phyloP scores from a whole-genome alignment of 305 asterid genomes.

The Rubia tinctorum region DNA sequence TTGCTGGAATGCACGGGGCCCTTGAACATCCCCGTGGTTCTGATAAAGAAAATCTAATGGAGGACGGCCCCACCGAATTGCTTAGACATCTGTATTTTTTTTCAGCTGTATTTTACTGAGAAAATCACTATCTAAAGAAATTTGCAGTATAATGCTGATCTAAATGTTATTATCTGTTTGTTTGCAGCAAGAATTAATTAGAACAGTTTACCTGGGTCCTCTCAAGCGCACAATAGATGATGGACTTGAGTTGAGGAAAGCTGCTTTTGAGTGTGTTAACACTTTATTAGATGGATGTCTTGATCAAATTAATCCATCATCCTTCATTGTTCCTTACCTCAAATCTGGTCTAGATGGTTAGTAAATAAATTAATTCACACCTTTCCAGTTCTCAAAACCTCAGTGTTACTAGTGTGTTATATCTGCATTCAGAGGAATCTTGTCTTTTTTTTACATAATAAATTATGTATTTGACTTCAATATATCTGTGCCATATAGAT shows the following conservation, averaged over 20 bases:
- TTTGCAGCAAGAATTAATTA: constrained; percentile 94
- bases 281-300: constrained; percentile 94
- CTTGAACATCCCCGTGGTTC: background rate
- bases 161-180: background rate
- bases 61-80: background rate
- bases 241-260: constrained; percentile 99
- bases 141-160: background rate
- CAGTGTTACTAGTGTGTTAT: constrained; percentile 1
- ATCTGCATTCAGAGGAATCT: background rate
- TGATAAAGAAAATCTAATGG: background rate
- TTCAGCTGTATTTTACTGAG: background rate
- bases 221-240: constrained; percentile 99
- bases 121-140: background rate
- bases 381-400: background rate
- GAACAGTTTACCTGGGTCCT: constrained; percentile 98
- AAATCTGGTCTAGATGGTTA: constrained; percentile 93
- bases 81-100: background rate
- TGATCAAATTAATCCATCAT: constrained; percentile 97
- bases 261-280: constrained; percentile 98
- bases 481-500: constrained; percentile 43
- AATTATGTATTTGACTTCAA: background rate
- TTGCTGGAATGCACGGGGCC: background rate
- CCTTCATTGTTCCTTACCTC: constrained; percentile 93
- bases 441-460: background rate
- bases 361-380: background rate